These are phyloP conservation scores for Oenanthe sinensis DNA, from an alignment of 129 eudicot genomes.

Conservation along the genomic window DNA sequence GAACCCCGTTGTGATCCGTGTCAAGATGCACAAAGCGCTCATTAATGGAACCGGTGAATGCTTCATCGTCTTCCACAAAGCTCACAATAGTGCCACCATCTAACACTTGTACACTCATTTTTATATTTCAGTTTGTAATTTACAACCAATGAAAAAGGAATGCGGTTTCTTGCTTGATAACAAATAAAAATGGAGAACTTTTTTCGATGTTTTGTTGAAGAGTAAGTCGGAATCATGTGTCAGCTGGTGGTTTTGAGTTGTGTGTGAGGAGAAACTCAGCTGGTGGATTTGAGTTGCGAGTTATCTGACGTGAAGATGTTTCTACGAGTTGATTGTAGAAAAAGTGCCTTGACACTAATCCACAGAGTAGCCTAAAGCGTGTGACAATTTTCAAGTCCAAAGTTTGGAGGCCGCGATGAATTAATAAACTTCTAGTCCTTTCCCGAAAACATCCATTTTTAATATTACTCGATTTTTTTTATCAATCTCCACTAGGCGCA, in stretches of 20 bases:
- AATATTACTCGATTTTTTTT: no score
- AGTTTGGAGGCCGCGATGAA: no score
- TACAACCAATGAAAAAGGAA: neutral
- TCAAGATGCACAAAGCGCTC: slow-evolving; percentile 5
- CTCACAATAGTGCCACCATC: slow-evolving; percentile 5
- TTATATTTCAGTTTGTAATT: neutral
- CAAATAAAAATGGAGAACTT: neutral
- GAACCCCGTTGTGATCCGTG: neutral
- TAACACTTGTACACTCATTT: neutral
- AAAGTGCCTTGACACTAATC: no score
- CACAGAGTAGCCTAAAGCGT: no score
- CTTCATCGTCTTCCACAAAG: slow-evolving; percentile 9
- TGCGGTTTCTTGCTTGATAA: neutral
- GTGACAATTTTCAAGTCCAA: no score
- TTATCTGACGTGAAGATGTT: neutral
- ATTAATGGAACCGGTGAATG: neutral
- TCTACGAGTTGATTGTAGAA: no score
- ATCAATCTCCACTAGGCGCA: no score
- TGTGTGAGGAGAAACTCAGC: neutral
- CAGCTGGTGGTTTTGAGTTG: neutral
- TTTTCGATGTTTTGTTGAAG: neutral
- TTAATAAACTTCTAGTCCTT: no score
- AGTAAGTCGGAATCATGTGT: no score
- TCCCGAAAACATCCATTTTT: no score
- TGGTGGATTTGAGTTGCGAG: neutral